These are phyloP conservation scores for Candida peoriensis DNA, from an alignment of 805 yeast genomes.

Conservation along the genomic window DNA sequence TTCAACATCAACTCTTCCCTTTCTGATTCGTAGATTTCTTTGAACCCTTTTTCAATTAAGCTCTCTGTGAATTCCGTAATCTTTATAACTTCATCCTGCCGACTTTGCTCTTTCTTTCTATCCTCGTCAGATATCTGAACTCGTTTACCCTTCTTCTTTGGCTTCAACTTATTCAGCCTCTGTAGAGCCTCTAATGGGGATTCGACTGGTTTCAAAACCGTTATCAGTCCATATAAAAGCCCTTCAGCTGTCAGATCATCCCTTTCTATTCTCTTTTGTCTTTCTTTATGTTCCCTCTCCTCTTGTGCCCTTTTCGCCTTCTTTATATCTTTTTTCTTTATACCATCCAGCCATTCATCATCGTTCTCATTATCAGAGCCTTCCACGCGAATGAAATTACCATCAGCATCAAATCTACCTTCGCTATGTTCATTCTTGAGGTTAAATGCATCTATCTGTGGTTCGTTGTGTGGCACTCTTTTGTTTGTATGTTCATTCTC, in stretches of 20 bases:
- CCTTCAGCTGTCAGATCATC: constrained; percentile 15
- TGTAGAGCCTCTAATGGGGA: constrained; percentile 52
- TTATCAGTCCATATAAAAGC: constrained; percentile 32
- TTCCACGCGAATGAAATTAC: constrained; percentile 45
- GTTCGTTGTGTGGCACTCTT: constrained; percentile 14
- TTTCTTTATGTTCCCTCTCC: constrained; percentile 19
- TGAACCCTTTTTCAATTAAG: constrained; percentile 37
- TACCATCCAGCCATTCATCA: constrained; percentile 34
- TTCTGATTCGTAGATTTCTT: constrained; percentile 45
- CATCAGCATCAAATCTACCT: constrained; percentile 57
- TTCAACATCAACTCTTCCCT: constrained; percentile 51
- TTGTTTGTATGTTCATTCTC: constrained; percentile 13
- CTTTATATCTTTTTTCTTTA: constrained; percentile 31
- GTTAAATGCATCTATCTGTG: constrained; percentile 60
- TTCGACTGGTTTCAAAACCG: constrained; percentile 51
- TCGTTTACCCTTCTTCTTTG: constrained; percentile 17
- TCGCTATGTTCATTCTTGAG: constrained; percentile 50
- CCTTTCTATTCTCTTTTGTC: constrained; percentile 13
- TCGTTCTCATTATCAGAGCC: constrained; percentile 27
- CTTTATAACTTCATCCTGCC: constrained; percentile 26
- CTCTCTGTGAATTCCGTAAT: constrained; percentile 47
- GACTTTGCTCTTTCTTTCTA: constrained; percentile 11
- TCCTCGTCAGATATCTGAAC: constrained; percentile 12
- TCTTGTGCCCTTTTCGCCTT: constrained; percentile 32
- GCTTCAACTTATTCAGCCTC: constrained; percentile 28